Base-by-base conservation (phyloP, 441 rosid species). In the Euphorbia schlechtendalii region DNA sequence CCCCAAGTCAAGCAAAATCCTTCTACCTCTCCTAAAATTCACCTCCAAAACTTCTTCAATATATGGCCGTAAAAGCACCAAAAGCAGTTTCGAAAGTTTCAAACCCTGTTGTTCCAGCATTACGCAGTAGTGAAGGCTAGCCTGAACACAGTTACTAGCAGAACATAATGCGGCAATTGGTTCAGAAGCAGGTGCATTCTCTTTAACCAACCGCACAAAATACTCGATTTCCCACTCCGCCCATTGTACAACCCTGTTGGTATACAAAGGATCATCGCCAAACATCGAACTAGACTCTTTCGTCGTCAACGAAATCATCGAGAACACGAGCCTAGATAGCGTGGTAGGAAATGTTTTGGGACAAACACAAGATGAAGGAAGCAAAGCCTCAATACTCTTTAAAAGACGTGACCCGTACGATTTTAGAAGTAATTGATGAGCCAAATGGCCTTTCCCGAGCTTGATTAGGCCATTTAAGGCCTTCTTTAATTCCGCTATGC, bases 141-240 rank as follows among this genome's bases (percentile, higher is more conserved):
- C 86, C 78, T 93, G 92, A 73, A 87, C 74, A 64, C 91, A 90
- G 48, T 83, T 71, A 67, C 89, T 71, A 27, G 95, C 96, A 34
- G 95, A 88, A 75, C 87, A 86, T 74, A 93, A 74, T 1, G 95
- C 96, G 71, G 74, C 80, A 70, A 81, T 70, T 30, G 90, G 86
- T 55, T 93, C 97, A 4, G 95, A 80, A 73, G 92, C 78, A 63
- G 95, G 86, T 53, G 93, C 85, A 61, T 84, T 88, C 55, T 81
- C 93, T 81, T 87, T 90, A 56, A 93, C 93, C 79, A 93, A 69
- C 46, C 95, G 82, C 59, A 84, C 86, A 77, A 90, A 81, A 70
- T 67, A 87, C 79, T 93, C 99, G 49, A 88, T 88, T 78, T 93
- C 92, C 87, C 92, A 82, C 76, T 93, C 99, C 61, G 92, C 97